Evolutionary conservation across 169 alveolate species (phyloP).

Genomic region (Plasmodium gonderi): DNA sequence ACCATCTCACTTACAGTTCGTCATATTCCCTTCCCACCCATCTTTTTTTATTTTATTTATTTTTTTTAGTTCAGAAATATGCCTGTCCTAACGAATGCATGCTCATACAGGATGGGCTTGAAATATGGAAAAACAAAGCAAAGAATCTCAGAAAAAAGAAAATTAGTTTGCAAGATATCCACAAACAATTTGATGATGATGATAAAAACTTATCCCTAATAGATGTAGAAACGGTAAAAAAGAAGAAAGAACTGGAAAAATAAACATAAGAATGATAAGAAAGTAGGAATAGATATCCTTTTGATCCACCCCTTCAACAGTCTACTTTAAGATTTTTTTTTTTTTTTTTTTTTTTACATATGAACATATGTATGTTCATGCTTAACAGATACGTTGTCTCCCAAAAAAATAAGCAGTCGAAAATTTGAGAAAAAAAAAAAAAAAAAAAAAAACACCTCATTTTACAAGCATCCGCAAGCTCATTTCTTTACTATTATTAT

Average conservation of each 20-base stretch:
- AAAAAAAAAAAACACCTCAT: too few relatives aligned
- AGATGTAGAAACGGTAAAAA: slow-evolving; percentile 54
- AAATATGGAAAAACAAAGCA: slow-evolving; percentile 68
- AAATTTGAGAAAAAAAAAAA: too few relatives aligned
- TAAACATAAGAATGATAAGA: neutral
- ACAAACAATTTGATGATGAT: slow-evolving; percentile 67
- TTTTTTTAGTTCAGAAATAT: slow-evolving; percentile 44
- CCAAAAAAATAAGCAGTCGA: too few relatives aligned
- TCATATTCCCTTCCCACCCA: neutral
- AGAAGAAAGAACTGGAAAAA: neutral
- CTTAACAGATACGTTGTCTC: too few relatives aligned
- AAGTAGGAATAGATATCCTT: neutral
- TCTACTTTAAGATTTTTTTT: slow-evolving; percentile 1
- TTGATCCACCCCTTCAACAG: neutral
- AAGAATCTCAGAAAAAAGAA: slow-evolving; percentile 14
- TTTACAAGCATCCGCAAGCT: too few relatives aligned
- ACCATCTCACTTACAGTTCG: too few relatives aligned
- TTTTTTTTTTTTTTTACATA: neutral
- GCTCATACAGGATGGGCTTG: slow-evolving; percentile 75
- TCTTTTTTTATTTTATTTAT: neutral
- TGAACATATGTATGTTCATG: too few relatives aligned
- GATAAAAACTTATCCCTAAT: slow-evolving; percentile 37
- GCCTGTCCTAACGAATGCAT: slow-evolving; percentile 70
- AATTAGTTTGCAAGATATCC: slow-evolving; percentile 24
- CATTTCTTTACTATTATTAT: too few relatives aligned